Percentiles rank a stretch among this genome's conserved stretches.
phyloP scores from a whole-genome alignment of 768 basidiomycete genomes.

The Boletus subcaerulescens region DNA sequence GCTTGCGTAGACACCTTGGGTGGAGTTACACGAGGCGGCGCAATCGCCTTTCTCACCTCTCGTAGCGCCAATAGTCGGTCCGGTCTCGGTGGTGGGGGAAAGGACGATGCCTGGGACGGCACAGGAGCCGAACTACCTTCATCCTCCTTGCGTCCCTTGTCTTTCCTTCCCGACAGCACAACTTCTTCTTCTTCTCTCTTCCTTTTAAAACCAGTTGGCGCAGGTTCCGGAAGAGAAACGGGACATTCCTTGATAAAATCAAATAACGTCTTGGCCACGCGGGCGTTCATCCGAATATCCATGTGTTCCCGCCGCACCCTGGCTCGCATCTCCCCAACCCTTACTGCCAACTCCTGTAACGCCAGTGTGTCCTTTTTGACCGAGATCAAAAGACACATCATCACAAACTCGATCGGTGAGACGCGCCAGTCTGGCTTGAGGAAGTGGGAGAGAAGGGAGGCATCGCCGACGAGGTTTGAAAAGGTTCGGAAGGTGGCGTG shows the following conservation, averaged over 20 bases:
- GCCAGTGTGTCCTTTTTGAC: constrained; percentile 42
- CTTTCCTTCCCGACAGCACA: constrained; percentile 1
- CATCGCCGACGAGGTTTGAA: constrained; percentile 41
- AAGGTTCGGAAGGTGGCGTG: constrained; percentile 47
- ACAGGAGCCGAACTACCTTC: not conserved
- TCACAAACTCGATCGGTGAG: constrained; percentile 68
- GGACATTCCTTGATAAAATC: constrained; percentile 43
- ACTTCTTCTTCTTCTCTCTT: constrained; percentile 27
- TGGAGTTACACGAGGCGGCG: constrained; percentile 12
- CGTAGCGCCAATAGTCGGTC: constrained; percentile 16
- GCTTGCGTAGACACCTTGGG: constrained; percentile 3
- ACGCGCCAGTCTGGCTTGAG: constrained; percentile 45
- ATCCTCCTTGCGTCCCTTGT: constrained; percentile 17
- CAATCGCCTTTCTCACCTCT: constrained; percentile 19
- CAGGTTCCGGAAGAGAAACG: not conserved
- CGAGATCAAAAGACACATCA: constrained; percentile 52
- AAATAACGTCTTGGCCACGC: constrained; percentile 54
- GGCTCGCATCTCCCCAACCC: constrained; percentile 50
- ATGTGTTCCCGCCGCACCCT: constrained; percentile 52
- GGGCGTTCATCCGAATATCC: constrained; percentile 65
- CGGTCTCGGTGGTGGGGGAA: constrained; percentile 15
- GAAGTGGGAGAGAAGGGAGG: constrained; percentile 36
- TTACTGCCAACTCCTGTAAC: constrained; percentile 39
- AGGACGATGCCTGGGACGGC: not conserved
- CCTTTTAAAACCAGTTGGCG: constrained; percentile 12